Conservation (phyloP, 495 filamentous ascomycete species). For the Aspergillus haitiensis region DNA sequence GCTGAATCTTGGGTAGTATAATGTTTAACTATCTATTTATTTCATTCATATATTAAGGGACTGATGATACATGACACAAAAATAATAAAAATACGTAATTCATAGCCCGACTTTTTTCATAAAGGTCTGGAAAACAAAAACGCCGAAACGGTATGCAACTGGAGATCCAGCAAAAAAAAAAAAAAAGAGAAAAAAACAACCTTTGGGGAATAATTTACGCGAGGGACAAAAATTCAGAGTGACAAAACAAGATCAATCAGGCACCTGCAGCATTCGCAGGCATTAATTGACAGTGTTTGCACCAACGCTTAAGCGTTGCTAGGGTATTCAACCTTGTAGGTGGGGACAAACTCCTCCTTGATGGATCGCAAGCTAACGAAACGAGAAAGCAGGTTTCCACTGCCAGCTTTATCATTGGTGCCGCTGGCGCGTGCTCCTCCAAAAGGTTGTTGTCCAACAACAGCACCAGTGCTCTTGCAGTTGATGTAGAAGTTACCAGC, state of each 20-base stretch:
- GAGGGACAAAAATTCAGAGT: background rate
- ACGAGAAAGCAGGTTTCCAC: conserved; percentile 67
- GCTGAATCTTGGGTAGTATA: too few relatives aligned
- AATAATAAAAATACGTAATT: too few relatives aligned
- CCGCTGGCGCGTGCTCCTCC: conserved; percentile 83
- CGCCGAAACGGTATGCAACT: conserved; percentile 1
- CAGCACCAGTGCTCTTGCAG: conserved; percentile 88
- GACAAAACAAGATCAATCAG: background rate
- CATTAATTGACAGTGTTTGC: background rate
- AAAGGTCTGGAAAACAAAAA: background rate
- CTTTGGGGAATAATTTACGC: background rate
- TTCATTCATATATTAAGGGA: too few relatives aligned
- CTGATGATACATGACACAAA: too few relatives aligned
- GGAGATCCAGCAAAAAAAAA: background rate
- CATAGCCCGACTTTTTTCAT: too few relatives aligned
- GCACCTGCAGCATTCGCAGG: background rate
- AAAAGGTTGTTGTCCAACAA: conserved; percentile 91
- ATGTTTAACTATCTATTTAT: too few relatives aligned
- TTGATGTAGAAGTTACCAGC: conserved; percentile 94
- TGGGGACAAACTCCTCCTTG: conserved; percentile 84
- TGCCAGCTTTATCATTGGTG: conserved; percentile 91
- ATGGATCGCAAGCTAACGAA: conserved; percentile 84
- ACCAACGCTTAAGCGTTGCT: conserved; percentile 61
- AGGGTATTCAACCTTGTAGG: conserved; percentile 70
- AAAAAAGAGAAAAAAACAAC: background rate